Conservation (phyloP, 352 stramenopile genomes). For the Elongisporangium undulatum region DNA sequence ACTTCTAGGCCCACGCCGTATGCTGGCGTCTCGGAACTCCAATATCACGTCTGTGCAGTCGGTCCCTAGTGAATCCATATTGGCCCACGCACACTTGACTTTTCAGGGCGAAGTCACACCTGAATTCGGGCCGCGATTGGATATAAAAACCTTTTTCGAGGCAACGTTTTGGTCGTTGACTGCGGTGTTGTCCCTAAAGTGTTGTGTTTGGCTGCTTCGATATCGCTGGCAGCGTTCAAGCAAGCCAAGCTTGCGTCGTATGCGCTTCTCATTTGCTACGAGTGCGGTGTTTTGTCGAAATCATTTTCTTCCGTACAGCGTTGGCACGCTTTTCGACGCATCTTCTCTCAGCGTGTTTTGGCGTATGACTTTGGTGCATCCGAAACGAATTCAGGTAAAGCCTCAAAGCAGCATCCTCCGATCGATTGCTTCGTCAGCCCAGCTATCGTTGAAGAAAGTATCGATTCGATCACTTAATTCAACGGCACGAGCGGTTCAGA, state of each 20-base stretch:
- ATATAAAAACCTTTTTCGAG: neutral
- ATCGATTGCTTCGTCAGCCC: neutral
- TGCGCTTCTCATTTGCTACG: neutral
- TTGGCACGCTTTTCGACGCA: neutral
- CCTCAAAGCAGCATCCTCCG: neutral
- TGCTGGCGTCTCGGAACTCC: neutral
- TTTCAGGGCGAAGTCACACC: neutral
- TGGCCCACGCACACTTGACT: neutral
- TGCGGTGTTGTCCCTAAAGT: neutral
- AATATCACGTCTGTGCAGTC: neutral
- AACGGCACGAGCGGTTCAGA: neutral
- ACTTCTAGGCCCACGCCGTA: neutral
- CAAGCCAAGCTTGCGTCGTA: neutral
- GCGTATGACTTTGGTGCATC: neutral
- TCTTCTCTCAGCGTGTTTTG: neutral
- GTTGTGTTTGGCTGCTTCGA: neutral
- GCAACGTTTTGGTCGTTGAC: neutral
- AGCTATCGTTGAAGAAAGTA: neutral
- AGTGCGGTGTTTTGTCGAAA: neutral
- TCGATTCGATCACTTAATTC: neutral
- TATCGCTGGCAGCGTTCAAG: neutral
- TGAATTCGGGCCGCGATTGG: neutral
- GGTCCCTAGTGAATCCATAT: neutral
- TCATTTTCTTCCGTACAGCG: neutral
- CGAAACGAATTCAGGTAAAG: neutral